A percentile compares a stretch with the other conserved stretches of the same genome.
These are phyloP conservation scores for Prunus dulcis DNA, from an alignment of 306 rosid species.

Conservation along the genomic window DNA sequence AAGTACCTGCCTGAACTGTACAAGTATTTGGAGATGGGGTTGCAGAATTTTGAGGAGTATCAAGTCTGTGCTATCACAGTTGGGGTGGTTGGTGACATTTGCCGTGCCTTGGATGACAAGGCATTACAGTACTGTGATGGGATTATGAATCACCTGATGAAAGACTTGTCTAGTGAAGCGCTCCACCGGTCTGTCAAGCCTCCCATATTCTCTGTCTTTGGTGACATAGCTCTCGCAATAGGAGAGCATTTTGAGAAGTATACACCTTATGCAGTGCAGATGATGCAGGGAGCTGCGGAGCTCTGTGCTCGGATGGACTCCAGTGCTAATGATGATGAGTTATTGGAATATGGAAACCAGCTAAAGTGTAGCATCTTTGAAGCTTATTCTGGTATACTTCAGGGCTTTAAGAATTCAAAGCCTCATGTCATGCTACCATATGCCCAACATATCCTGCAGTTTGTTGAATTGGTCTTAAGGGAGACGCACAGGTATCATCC, in stretches of 20 bases:
- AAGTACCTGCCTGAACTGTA: conserved; percentile 31
- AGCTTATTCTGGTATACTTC: conserved; percentile 40
- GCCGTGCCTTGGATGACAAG: conserved; percentile 34
- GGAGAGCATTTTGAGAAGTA: conserved; percentile 41
- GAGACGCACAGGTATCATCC: conserved; percentile 19
- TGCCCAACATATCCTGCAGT: conserved; percentile 36
- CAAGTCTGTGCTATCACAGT: conserved; percentile 41
- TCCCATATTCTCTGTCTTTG: conserved; percentile 37
- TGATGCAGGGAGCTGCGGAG: conserved; percentile 38
- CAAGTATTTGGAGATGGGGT: conserved; percentile 39
- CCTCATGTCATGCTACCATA: conserved; percentile 36
- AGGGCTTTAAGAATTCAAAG: conserved; percentile 32
- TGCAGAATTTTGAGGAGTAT: conserved; percentile 37
- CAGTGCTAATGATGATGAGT: conserved; percentile 21
- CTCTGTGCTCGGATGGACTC: conserved; percentile 28
- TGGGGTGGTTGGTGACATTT: conserved; percentile 40
- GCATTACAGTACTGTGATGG: conserved; percentile 30
- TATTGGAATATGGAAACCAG: conserved; percentile 31
- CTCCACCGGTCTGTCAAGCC: conserved; percentile 38
- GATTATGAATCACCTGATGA: conserved; percentile 28
- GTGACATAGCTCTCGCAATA: conserved; percentile 35
- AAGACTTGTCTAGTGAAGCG: conserved; percentile 26
- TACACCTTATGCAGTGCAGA: conserved; percentile 25
- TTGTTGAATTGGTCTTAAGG: conserved; percentile 25
- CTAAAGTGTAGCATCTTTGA: conserved; percentile 39